Evolutionary conservation across 2,329 filamentous ascomycete species (phyloP).

Genomic region (Fusarium tuaranense): DNA sequence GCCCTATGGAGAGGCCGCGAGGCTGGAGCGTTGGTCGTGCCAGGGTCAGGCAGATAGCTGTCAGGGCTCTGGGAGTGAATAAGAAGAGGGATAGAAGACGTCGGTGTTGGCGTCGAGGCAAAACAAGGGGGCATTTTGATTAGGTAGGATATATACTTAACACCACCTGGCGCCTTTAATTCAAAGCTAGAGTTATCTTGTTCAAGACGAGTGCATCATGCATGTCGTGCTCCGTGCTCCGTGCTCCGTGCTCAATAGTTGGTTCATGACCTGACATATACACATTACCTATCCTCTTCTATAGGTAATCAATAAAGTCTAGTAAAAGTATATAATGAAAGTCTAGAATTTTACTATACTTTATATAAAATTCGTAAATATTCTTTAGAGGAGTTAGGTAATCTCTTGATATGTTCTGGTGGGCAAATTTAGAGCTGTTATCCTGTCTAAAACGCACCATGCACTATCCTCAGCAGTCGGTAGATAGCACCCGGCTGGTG

Average conservation of each 20-base stretch:
- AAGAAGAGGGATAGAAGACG: conserved; percentile 30
- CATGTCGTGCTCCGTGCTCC: background rate
- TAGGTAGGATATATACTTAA: conserved; percentile 39
- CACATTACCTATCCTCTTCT: too few relatives aligned
- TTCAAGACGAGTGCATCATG: background rate
- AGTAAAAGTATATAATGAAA: too few relatives aligned
- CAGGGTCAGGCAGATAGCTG: conserved; percentile 9
- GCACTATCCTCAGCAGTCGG: background rate
- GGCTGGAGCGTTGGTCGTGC: conserved; percentile 5
- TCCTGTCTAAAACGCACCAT: too few relatives aligned
- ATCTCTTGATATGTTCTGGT: background rate
- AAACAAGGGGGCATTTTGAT: conserved; percentile 36
- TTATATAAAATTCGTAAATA: background rate
- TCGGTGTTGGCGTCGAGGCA: conserved; percentile 30
- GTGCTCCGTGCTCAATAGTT: background rate
- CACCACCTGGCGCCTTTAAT: conserved; percentile 32
- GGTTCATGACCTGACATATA: background rate
- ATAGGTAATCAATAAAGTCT: too few relatives aligned
- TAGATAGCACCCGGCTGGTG: background rate
- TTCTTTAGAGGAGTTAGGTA: background rate
- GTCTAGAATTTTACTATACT: too few relatives aligned
- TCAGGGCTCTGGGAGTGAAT: conserved; percentile 6
- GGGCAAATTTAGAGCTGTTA: too few relatives aligned
- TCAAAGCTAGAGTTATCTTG: conserved; percentile 32
- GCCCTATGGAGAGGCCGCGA: conserved; percentile 3